Percentiles rank a stretch among this genome's conserved stretches.
phyloP scores from a whole-genome alignment of 768 basidiomycete species.

The Kwoniella bestiolae region DNA sequence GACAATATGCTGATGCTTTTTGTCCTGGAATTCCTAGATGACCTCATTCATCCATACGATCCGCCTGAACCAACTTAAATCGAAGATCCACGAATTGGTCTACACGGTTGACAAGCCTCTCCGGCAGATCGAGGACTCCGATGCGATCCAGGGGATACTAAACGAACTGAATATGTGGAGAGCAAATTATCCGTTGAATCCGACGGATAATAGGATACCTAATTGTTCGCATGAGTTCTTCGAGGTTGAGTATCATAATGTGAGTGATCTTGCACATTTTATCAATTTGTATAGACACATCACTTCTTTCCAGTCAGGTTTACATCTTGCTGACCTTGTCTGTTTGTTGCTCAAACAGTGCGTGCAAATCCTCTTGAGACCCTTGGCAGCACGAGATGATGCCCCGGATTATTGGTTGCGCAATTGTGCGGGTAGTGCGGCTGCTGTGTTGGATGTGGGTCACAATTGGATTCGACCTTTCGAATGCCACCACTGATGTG shows the following conservation, averaged over 20 bases:
- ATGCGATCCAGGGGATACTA: neutral
- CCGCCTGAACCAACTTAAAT: slow-evolving; percentile 1
- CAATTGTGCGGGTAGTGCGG: neutral
- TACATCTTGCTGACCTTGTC: neutral
- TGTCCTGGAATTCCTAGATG: neutral
- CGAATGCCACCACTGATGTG: neutral
- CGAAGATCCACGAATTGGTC: neutral
- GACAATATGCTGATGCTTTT: neutral
- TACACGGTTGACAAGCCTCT: neutral
- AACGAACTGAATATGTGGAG: neutral
- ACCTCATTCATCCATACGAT: slow-evolving; percentile 11
- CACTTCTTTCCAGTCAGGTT: too few species aligned
- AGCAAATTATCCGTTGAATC: neutral
- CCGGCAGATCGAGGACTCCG: neutral
- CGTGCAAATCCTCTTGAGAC: slow-evolving; percentile 4
- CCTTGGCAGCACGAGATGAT: neutral
- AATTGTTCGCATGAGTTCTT: slow-evolving; percentile 6
- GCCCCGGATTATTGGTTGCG: neutral
- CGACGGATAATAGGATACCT: neutral
- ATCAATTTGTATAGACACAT: too few species aligned
- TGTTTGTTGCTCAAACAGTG: too few species aligned
- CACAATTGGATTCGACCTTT: neutral
- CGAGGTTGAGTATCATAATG: slow-evolving; percentile 9
- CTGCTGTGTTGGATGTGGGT: slow-evolving; percentile 3
- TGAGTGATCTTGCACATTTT: too few species aligned